Conservation (phyloP, 2,329 filamentous ascomycete genomes). For the Epichloe scottii region DNA sequence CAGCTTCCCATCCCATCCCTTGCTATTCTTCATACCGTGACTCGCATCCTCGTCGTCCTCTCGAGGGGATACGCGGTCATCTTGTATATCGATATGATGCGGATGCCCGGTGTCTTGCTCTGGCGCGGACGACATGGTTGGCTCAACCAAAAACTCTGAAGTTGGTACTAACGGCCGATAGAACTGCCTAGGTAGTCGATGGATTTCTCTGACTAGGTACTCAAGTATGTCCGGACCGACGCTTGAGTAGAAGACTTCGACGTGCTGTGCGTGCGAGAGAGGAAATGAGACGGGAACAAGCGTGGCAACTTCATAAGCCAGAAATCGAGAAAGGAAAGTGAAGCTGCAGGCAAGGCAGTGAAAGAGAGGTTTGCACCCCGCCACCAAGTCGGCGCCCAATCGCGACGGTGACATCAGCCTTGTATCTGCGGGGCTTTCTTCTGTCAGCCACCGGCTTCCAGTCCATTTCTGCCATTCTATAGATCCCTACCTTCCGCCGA, state of each 20-base stretch:
- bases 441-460: background rate
- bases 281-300: background rate
- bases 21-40: slow-evolving; percentile 42
- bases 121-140: slow-evolving; percentile 18
- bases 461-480: background rate
- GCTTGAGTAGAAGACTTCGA: background rate
- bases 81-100: slow-evolving; percentile 37
- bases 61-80: slow-evolving; percentile 26
- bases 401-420: slow-evolving; percentile 2
- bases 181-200: background rate
- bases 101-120: slow-evolving; percentile 24
- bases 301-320: background rate
- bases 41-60: slow-evolving; percentile 29
- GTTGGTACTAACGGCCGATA: background rate
- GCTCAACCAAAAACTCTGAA: background rate
- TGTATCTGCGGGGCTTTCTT: background rate
- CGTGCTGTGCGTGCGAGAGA: background rate
- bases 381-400: background rate
- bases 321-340: too few relatives aligned
- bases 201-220: background rate
- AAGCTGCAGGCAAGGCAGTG: background rate
- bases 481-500: slow-evolving; percentile 63
- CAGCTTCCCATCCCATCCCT: slow-evolving; percentile 76
- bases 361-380: background rate
- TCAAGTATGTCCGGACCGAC: background rate